Percentiles rank a stretch among this genome's conserved stretches.
phyloP scores from a whole-genome alignment of 768 basidiomycete genomes.

The Boletus insuetus region DNA sequence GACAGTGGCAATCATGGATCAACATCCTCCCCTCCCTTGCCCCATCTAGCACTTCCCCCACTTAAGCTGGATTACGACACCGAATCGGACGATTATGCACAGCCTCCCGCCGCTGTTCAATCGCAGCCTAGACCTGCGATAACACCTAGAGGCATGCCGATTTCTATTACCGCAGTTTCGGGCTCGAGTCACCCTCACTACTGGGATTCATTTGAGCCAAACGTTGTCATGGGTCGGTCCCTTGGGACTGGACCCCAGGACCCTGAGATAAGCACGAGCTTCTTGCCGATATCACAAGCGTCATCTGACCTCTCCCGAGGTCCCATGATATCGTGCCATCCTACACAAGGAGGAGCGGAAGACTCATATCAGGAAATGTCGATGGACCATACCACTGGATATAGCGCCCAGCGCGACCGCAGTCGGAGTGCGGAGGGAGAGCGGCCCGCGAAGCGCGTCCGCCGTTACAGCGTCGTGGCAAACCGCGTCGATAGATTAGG shows the following conservation, averaged over 20 bases:
- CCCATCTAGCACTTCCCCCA: slow-evolving; percentile 18
- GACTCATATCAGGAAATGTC: slow-evolving; percentile 15
- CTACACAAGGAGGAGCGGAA: background rate
- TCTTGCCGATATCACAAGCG: slow-evolving; percentile 8
- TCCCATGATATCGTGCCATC: background rate
- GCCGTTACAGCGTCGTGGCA: slow-evolving; percentile 14
- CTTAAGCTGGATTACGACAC: slow-evolving; percentile 19
- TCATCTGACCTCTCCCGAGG: background rate
- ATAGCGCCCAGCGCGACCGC: slow-evolving; percentile 7
- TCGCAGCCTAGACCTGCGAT: slow-evolving; percentile 6
- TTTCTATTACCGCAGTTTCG: slow-evolving; percentile 5
- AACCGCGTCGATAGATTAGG: slow-evolving; percentile 13
- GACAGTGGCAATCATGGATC: slow-evolving; percentile 23
- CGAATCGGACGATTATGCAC: slow-evolving; percentile 14
- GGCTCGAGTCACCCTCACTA: background rate
- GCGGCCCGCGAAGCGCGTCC: slow-evolving; percentile 29
- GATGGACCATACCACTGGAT: slow-evolving; percentile 5
- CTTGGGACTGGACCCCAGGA: slow-evolving; percentile 11
- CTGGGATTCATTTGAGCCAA: background rate
- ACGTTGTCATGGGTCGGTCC: background rate
- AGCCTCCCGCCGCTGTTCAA: background rate
- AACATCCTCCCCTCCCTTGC: slow-evolving; percentile 16
- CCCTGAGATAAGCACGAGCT: slow-evolving; percentile 14
- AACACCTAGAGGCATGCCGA: background rate
- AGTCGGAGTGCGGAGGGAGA: slow-evolving; percentile 24